phyloP scores from a whole-genome alignment of 1,284 basidiomycete genomes.

The Trichosporon asahii region DNA sequence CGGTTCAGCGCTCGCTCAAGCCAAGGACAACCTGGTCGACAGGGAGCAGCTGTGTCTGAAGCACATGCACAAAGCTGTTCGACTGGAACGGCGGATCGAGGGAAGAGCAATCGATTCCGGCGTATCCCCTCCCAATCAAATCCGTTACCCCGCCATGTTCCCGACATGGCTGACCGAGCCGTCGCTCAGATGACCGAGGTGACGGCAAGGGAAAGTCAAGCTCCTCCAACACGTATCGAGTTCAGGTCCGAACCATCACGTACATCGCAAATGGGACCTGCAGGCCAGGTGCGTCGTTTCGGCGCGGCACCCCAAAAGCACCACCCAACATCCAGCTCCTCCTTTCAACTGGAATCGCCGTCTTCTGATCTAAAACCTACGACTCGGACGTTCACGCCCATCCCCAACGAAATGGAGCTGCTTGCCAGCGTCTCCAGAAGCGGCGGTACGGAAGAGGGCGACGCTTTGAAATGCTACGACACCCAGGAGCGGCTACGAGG shows the following conservation, averaged over 20 bases:
- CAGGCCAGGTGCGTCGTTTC: background rate
- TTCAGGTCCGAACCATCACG: background rate
- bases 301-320: background rate
- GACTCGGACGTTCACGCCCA: constrained; percentile 6
- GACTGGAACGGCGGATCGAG: background rate
- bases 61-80: background rate
- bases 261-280: background rate
- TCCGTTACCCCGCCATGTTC: constrained; percentile 1
- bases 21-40: background rate
- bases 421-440: constrained; percentile 41
- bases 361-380: constrained; percentile 7
- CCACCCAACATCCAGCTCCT: background rate
- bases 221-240: background rate
- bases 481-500: constrained; percentile 41
- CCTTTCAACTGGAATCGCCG: background rate
- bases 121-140: background rate
- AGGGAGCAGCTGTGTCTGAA: background rate
- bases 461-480: constrained; percentile 46
- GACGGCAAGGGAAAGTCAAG: background rate
- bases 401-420: constrained; percentile 37
- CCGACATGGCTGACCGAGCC: background rate
- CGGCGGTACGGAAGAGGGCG: constrained; percentile 48
- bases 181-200: constrained; percentile 2
- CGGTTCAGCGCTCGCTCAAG: background rate
- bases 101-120: background rate